phyloP scores from a whole-genome alignment of 1,284 basidiomycete species.

The Hortiboletus rubellus region DNA sequence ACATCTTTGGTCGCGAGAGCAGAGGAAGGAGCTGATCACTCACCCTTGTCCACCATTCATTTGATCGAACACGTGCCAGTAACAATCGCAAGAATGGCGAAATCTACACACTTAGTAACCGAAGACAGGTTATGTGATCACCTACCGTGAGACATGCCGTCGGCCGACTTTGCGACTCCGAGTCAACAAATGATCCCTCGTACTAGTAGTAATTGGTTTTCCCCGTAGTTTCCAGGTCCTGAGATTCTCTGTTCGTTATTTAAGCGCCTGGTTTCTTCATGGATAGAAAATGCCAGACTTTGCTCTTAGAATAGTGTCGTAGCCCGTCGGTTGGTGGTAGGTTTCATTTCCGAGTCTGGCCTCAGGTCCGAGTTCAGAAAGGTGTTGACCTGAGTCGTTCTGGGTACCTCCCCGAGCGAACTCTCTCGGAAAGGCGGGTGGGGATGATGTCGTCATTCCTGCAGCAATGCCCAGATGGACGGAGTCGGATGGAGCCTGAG shows the following conservation, averaged over 20 bases:
- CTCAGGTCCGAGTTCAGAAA: background rate
- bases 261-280: background rate
- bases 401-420: background rate
- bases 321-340: background rate
- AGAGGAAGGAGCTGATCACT: background rate
- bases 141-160: constrained; percentile 4
- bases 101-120: background rate
- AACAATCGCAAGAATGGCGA: constrained; percentile 22
- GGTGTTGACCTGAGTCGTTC: background rate
- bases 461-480: background rate
- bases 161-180: background rate
- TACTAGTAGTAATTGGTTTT: background rate
- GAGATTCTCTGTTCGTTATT: background rate
- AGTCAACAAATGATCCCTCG: background rate
- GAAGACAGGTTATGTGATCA: background rate
- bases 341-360: too few relatives aligned
- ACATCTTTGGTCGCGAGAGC: constrained; percentile 17
- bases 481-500: background rate
- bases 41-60: background rate
- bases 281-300: background rate
- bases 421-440: background rate
- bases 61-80: constrained; percentile 7
- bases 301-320: background rate
- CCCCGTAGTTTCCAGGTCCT: background rate
- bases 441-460: background rate